phyloP scores from a whole-genome alignment of 2,329 filamentous ascomycete genomes.

The Didymella sp. region DNA sequence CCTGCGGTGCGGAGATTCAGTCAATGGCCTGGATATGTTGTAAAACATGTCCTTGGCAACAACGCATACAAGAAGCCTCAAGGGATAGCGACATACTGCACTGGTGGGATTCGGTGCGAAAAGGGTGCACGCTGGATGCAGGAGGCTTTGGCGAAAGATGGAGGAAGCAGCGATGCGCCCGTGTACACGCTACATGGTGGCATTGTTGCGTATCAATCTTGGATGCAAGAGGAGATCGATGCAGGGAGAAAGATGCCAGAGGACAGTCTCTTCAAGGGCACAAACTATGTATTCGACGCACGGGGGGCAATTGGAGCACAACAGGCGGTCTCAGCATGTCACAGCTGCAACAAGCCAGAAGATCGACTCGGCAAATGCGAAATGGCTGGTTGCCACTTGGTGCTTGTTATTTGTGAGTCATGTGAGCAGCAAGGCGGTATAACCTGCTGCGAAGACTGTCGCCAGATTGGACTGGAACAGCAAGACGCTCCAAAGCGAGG shows the following conservation, averaged over 20 bases:
- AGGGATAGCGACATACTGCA: slow-evolving; percentile 34
- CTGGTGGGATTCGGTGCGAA: slow-evolving; percentile 35
- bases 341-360: slow-evolving; percentile 24
- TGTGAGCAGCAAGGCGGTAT: slow-evolving; percentile 23
- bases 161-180: slow-evolving; percentile 3
- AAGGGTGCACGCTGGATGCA: slow-evolving; percentile 39
- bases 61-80: slow-evolving; percentile 19
- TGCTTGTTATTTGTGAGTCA: slow-evolving; percentile 27
- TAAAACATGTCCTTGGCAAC: slow-evolving; percentile 25
- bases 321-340: slow-evolving; percentile 26
- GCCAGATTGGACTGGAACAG: slow-evolving; percentile 3
- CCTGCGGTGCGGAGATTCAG: slow-evolving; percentile 34
- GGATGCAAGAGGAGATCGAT: slow-evolving; percentile 30
- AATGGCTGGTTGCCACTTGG: slow-evolving; percentile 27
- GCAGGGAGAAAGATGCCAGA: slow-evolving; percentile 24
- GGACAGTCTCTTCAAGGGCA: slow-evolving; percentile 34
- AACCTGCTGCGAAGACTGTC: slow-evolving; percentile 29
- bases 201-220: slow-evolving; percentile 34
- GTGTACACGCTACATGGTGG: slow-evolving; percentile 33
- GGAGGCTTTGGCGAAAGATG: slow-evolving; percentile 20
- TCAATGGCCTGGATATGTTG: slow-evolving; percentile 35
- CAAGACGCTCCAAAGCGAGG: background rate
- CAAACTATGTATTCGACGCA: slow-evolving; percentile 37
- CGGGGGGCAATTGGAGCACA: slow-evolving; percentile 28
- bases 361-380: slow-evolving; percentile 29